Base-by-base conservation (phyloP, 257 asterid species). In the Solanum sejunctum region DNA sequence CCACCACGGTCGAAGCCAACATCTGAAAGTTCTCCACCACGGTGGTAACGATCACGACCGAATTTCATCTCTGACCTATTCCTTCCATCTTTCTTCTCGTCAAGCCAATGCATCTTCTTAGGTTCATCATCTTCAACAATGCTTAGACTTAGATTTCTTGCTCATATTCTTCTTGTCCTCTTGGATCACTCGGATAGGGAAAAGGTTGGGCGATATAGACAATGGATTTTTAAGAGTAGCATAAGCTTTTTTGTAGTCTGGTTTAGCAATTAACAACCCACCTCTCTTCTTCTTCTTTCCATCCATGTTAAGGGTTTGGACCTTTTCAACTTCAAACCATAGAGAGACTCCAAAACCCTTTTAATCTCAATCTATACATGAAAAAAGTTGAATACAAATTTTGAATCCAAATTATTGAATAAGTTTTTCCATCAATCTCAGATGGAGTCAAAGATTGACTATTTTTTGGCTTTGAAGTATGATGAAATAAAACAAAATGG, bases 251-350 rank as follows among this genome's bases (percentile, higher is more conserved):
- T 96, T 96, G 90, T 96, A 96, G 89, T 93, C 95, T 10, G 98
- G 94, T 75, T 87, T 91, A 70, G 96, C 95, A 12, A 94, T 78
- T 87, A 95, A 87, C 28, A 93, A 7, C 26, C 98, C 98, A 52
- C 99, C 98, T 49, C 92, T 87, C 88, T 93, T 95, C 95, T 92
- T 96, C 93, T 91, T 96, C 92, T 96, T 96, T 1, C 99, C 99
- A 6, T 92, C 98, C 99, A 93, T 96, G 89, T 96, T 96, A 55
- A 96, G 91, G 26, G 98, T 96, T 61, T 90, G 88, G 39, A 96
- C 99, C 83, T 93, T 91, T 86, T 93, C 98, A 85, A 96, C 99
- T 87, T 96, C 95, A 89, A 95, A 18, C 99, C 98, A 86, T 96
- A 95, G 63, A 96, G 87, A 3, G 98, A 95, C 79, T 96, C 99